Evolutionary conservation across 176 grass and related monocot species (phyloP).

Genomic region (Tuctoria greenei): DNA sequence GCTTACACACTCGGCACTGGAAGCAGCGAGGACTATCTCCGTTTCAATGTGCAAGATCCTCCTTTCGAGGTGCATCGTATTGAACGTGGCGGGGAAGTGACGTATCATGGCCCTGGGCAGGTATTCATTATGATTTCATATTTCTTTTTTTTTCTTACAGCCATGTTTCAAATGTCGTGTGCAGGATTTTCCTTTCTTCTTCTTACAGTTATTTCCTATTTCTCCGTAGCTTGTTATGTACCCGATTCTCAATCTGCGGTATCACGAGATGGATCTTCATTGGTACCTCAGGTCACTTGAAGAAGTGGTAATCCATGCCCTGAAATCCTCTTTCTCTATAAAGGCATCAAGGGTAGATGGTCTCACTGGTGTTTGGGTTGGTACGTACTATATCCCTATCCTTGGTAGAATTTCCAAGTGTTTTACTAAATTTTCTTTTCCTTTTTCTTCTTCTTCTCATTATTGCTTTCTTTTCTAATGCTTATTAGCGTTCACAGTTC

Average conservation of each 20-base stretch:
- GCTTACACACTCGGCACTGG: conserved; percentile 64
- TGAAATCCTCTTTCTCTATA: conserved; percentile 70
- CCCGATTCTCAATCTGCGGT: conserved; percentile 74
- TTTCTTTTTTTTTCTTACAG: not conserved
- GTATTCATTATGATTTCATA: conserved; percentile 34
- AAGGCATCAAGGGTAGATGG: conserved; percentile 56
- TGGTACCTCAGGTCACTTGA: conserved; percentile 90
- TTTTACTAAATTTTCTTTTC: not conserved
- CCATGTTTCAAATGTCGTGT: too few species aligned
- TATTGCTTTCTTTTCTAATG: not conserved
- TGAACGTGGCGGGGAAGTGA: conserved; percentile 82
- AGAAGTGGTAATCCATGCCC: conserved; percentile 66
- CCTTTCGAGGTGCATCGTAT: conserved; percentile 62
- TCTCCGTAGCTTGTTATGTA: conserved; percentile 79
- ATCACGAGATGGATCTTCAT: conserved; percentile 73
- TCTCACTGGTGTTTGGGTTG: conserved; percentile 85
- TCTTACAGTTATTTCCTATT: conserved; percentile 16
- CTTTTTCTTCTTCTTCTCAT: not conserved
- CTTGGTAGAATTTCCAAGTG: not conserved
- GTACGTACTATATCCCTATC: conserved; percentile 54
- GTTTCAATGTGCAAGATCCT: conserved; percentile 64
- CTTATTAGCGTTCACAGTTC: not conserved
- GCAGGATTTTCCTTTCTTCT: too few species aligned
- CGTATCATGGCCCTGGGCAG: conserved; percentile 96
- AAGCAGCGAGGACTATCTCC: conserved; percentile 52